Conservation (phyloP, 2,329 filamentous ascomycete genomes). For the Ophiosphaerella narmari region DNA sequence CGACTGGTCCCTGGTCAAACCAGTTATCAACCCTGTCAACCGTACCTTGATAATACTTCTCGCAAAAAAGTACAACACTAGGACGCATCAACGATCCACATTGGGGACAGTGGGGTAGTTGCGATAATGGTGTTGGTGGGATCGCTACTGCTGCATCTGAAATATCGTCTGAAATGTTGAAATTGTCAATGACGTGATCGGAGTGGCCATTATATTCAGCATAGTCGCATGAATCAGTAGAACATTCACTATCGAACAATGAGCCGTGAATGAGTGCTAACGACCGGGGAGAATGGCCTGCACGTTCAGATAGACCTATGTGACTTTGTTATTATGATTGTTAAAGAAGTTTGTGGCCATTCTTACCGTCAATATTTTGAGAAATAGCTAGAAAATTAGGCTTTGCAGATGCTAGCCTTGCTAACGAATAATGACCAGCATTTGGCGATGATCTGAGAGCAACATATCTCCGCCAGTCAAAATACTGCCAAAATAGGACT, state of each 20-base stretch:
- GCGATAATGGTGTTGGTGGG: slow-evolving; percentile 3
- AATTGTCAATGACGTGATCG: too few relatives aligned
- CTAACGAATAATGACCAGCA: slow-evolving; percentile 20
- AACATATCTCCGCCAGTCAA: too few relatives aligned
- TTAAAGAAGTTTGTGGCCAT: too few relatives aligned
- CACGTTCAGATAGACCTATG: neutral
- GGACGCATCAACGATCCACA: slow-evolving; percentile 16
- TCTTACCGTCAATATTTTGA: slow-evolving; percentile 29
- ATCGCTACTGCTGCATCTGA: slow-evolving; percentile 11
- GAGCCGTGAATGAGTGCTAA: neutral
- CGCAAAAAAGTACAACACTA: slow-evolving; percentile 18
- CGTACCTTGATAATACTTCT: slow-evolving; percentile 51
- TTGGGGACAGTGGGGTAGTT: slow-evolving; percentile 20
- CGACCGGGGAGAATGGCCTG: neutral
- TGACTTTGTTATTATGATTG: too few relatives aligned
- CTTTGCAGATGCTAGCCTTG: slow-evolving; percentile 11
- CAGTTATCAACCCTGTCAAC: slow-evolving; percentile 44
- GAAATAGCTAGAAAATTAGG: slow-evolving; percentile 17
- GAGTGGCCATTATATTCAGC: too few relatives aligned
- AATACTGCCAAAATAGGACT: too few relatives aligned
- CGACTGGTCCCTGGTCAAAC: slow-evolving; percentile 9
- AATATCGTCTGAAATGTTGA: neutral
- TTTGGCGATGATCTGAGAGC: too few relatives aligned
- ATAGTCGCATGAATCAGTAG: too few relatives aligned
- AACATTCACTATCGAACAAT: slow-evolving; percentile 16